A percentile compares a stretch with the other conserved stretches of the same genome.
Evolutionary conservation across 495 filamentous ascomycete genomes (phyloP).

Genomic region (Diplogelasinospora grovesii): DNA sequence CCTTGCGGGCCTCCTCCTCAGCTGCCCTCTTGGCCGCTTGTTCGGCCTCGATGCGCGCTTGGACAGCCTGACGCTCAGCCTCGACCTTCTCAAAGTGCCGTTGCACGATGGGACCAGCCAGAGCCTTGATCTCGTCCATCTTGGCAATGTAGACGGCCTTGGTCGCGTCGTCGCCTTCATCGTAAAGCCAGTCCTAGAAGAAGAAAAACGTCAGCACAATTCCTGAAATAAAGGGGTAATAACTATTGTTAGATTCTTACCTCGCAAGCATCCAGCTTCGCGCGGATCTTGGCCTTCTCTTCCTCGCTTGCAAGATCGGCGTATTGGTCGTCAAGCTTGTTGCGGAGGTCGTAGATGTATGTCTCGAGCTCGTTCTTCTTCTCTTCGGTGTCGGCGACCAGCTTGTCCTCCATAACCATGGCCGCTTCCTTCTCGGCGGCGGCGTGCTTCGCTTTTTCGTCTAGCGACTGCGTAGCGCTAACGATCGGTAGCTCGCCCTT

Average conservation of each 20-base stretch:
- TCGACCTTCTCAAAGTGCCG: slow-evolving; percentile 92
- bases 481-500: slow-evolving; percentile 93
- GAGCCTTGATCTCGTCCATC: slow-evolving; percentile 88
- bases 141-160: slow-evolving; percentile 90
- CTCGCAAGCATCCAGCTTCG: slow-evolving; percentile 75
- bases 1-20: slow-evolving; percentile 53
- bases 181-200: slow-evolving; percentile 98
- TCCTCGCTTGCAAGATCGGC: slow-evolving; percentile 83
- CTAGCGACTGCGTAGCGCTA: slow-evolving; percentile 71
- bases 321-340: slow-evolving; percentile 89
- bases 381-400: slow-evolving; percentile 96
- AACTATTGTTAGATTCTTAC: slow-evolving; percentile 46
- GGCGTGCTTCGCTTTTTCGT: slow-evolving; percentile 56
- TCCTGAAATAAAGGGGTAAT: no score
- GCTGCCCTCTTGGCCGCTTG: slow-evolving; percentile 71
- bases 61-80: slow-evolving; percentile 72
- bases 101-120: slow-evolving; percentile 87
- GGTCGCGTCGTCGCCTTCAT: slow-evolving; percentile 91
- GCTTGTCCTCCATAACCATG: slow-evolving; percentile 98
- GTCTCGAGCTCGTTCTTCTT: slow-evolving; percentile 99
- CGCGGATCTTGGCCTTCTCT: slow-evolving; percentile 78
- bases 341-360: slow-evolving; percentile 91
- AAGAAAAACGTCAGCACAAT: no score
- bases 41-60: slow-evolving; percentile 73
- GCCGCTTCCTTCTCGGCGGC: slow-evolving; percentile 71